These are phyloP conservation scores for Vigna trinervia DNA, from an alignment of 306 rosid genomes.

Conservation along the genomic window DNA sequence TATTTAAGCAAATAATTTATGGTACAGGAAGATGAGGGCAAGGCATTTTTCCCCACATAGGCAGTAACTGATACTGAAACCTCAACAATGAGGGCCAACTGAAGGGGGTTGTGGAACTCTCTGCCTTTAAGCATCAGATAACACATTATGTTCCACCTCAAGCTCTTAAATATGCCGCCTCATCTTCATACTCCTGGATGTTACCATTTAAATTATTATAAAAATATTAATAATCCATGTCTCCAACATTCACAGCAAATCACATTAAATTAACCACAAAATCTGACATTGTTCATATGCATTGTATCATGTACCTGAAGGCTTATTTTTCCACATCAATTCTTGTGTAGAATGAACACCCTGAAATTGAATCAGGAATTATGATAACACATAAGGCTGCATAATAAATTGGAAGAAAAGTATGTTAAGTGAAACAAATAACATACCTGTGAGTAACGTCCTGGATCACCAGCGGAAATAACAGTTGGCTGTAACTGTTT, in stretches of 20 bases:
- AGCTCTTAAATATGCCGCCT: slow-evolving; percentile 23
- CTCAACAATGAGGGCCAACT: slow-evolving; percentile 42
- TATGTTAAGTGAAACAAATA: not conserved
- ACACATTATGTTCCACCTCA: slow-evolving; percentile 32
- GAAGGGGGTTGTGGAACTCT: slow-evolving; percentile 38
- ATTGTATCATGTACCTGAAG: slow-evolving; percentile 56
- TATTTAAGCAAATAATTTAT: slow-evolving; percentile 32
- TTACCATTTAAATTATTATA: slow-evolving; percentile 26
- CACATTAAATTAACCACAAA: slow-evolving; percentile 7
- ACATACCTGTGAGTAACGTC: slow-evolving; percentile 62
- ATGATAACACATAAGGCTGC: slow-evolving; percentile 24
- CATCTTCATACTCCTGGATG: slow-evolving; percentile 48
- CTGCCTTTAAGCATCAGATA: slow-evolving; percentile 42
- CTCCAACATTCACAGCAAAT: not conserved
- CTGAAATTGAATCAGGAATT: slow-evolving; percentile 50
- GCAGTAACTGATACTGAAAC: slow-evolving; percentile 36
- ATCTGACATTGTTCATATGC: slow-evolving; percentile 12
- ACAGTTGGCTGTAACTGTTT: slow-evolving; percentile 52
- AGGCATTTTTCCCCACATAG: slow-evolving; percentile 37
- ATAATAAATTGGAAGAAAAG: slow-evolving; percentile 1
- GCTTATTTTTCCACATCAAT: slow-evolving; percentile 86
- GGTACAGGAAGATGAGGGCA: slow-evolving; percentile 40
- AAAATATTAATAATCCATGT: not conserved
- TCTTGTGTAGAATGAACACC: slow-evolving; percentile 74
- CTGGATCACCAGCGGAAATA: slow-evolving; percentile 58